Percentiles rank a stretch among this genome's conserved stretches.
These are phyloP conservation scores for Colletotrichum sp. DNA, from an alignment of 2,329 filamentous ascomycete species.

Conservation along the genomic window DNA sequence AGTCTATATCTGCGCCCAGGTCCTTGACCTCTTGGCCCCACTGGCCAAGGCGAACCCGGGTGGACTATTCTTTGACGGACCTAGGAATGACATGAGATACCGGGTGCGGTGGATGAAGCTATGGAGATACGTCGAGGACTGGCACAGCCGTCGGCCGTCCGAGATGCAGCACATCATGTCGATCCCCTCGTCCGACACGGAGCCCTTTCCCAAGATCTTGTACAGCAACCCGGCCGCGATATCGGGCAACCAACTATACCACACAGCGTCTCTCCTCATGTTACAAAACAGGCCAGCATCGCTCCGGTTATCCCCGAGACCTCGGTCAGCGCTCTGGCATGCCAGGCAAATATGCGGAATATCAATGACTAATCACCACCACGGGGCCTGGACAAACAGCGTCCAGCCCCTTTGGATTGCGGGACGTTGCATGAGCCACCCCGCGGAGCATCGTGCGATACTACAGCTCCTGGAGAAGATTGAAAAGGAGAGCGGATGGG, in stretches of 20 bases:
- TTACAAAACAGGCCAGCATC: constrained; percentile 46
- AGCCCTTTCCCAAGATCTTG: constrained; percentile 56
- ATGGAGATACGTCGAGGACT: constrained; percentile 55
- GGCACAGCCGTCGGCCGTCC: constrained; percentile 49
- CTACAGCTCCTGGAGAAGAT: constrained; percentile 53
- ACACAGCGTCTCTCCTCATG: constrained; percentile 59
- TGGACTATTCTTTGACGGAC: constrained; percentile 36
- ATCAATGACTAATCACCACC: constrained; percentile 59
- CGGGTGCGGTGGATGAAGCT: constrained; percentile 48
- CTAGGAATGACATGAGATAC: constrained; percentile 7
- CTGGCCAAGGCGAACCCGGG: constrained; percentile 45
- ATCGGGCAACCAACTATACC: constrained; percentile 62
- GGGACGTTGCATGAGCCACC: constrained; percentile 58
- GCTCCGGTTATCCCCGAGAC: constrained; percentile 18
- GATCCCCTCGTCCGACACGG: constrained; percentile 33
- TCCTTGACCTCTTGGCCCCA: constrained; percentile 41
- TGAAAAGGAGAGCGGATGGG: constrained; percentile 59
- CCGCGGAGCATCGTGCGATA: constrained; percentile 43
- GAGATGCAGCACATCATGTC: constrained; percentile 52
- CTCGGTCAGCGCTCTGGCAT: constrained; percentile 56
- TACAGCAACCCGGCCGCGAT: constrained; percentile 61
- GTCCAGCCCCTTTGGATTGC: constrained; percentile 64
- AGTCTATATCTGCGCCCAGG: constrained; percentile 60
- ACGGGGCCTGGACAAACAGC: constrained; percentile 61
- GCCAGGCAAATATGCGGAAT: constrained; percentile 62